Percentiles rank a stretch among this genome's conserved stretches.
Conservation (phyloP, 1,139 yeast genomes). For the Suhomyces bolitotheri region DNA sequence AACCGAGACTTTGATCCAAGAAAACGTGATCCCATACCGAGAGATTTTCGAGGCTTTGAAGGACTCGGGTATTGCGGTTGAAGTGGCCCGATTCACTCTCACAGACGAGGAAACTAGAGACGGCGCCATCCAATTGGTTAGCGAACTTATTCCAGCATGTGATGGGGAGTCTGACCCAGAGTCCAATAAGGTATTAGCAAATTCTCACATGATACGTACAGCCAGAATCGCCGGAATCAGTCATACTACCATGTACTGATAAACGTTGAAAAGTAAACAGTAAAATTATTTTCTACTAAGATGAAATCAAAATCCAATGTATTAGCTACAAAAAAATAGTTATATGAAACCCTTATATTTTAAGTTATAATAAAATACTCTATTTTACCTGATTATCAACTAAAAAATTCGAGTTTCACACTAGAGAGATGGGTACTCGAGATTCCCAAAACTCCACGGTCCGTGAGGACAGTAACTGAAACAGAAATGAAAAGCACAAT, state of each 20-base stretch:
- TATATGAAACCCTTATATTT: slow-evolving; percentile 10
- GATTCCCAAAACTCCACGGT: slow-evolving; percentile 2
- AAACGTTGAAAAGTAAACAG: too few species aligned
- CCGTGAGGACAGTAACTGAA: slow-evolving; percentile 10
- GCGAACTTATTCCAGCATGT: slow-evolving; percentile 28
- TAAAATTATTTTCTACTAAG: background rate
- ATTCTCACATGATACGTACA: too few species aligned
- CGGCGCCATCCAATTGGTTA: slow-evolving; percentile 29
- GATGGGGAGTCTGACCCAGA: slow-evolving; percentile 17
- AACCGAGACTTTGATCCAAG: slow-evolving; percentile 28
- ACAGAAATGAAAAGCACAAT: slow-evolving; percentile 11
- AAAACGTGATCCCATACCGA: slow-evolving; percentile 36
- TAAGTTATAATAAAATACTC: slow-evolving; percentile 10
- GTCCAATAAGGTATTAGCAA: background rate
- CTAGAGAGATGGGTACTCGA: slow-evolving; percentile 7
- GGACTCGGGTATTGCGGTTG: slow-evolving; percentile 34
- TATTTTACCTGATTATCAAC: slow-evolving; percentile 7
- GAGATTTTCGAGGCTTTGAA: slow-evolving; percentile 35
- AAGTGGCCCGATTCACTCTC: slow-evolving; percentile 27
- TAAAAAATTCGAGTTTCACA: slow-evolving; percentile 8
- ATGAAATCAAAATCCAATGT: background rate
- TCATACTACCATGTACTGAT: too few species aligned
- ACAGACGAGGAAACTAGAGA: slow-evolving; percentile 33
- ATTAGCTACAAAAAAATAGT: slow-evolving; percentile 2
- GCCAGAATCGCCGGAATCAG: too few species aligned